Conservation (phyloP, 2,329 filamentous ascomycete genomes). For the Furcasterigmium sp. region DNA sequence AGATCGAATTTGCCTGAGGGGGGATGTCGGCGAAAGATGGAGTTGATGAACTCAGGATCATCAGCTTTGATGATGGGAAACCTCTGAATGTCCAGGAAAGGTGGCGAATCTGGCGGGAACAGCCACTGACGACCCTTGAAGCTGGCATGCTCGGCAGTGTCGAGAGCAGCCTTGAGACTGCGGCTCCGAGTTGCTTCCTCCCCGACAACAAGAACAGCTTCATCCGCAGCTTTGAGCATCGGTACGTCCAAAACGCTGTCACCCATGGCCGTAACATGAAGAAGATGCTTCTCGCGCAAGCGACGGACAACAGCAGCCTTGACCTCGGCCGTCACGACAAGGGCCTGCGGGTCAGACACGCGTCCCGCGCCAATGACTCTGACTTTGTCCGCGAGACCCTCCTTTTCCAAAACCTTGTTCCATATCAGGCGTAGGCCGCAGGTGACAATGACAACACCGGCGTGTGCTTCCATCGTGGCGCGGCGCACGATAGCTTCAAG, state of each 20-base stretch:
- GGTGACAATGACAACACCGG: slow-evolving; percentile 47
- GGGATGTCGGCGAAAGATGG: too few relatives aligned
- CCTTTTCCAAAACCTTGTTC: slow-evolving; percentile 44
- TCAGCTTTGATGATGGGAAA: too few relatives aligned
- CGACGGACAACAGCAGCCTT: slow-evolving; percentile 43
- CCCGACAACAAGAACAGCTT: slow-evolving; percentile 51
- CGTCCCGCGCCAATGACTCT: slow-evolving; percentile 48
- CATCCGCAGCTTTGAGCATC: slow-evolving; percentile 50
- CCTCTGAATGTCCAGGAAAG: too few relatives aligned
- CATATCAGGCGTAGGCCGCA: slow-evolving; percentile 49
- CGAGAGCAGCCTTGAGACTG: too few relatives aligned
- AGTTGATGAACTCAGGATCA: too few relatives aligned
- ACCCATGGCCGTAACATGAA: slow-evolving; percentile 50
- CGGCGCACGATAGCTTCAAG: slow-evolving; percentile 36
- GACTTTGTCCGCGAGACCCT: slow-evolving; percentile 33
- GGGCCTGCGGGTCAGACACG: slow-evolving; percentile 31
- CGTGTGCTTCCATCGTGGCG: slow-evolving; percentile 22
- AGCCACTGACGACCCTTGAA: too few relatives aligned
- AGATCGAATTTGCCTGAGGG: too few relatives aligned
- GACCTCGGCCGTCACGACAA: slow-evolving; percentile 41
- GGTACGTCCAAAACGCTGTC: slow-evolving; percentile 52
- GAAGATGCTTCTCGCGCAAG: slow-evolving; percentile 25
- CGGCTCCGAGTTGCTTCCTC: slow-evolving; percentile 37
- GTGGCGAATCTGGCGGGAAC: too few relatives aligned
- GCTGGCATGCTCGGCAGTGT: too few relatives aligned